A percentile compares a stretch with the other conserved stretches of the same genome.
Evolutionary conservation across 805 yeast genomes (phyloP).

Genomic region (Kazachstania psychrophila): DNA sequence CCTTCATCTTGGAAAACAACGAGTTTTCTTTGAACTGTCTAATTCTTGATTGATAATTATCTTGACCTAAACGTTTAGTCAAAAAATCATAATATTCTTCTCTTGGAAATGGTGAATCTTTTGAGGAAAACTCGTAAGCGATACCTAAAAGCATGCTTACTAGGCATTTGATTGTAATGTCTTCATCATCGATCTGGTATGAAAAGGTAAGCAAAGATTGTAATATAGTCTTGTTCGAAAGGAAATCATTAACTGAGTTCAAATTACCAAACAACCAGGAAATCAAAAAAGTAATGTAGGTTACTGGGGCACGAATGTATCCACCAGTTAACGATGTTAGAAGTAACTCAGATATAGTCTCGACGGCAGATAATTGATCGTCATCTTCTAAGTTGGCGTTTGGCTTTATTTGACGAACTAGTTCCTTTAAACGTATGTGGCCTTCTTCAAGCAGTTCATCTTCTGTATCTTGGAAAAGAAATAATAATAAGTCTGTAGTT

Average conservation of each 20-base stretch:
- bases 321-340: constrained; percentile 49
- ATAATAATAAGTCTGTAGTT: constrained; percentile 55
- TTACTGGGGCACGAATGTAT: constrained; percentile 71
- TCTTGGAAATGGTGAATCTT: constrained; percentile 46
- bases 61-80: constrained; percentile 67
- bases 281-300: constrained; percentile 65
- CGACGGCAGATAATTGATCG: constrained; percentile 63
- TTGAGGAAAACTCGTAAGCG: constrained; percentile 72
- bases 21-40: constrained; percentile 59
- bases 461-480: constrained; percentile 35
- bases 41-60: constrained; percentile 64
- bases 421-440: constrained; percentile 38
- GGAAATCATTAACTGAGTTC: constrained; percentile 64
- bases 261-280: constrained; percentile 73
- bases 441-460: constrained; percentile 37
- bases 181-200: constrained; percentile 42
- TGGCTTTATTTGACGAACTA: constrained; percentile 40
- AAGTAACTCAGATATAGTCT: constrained; percentile 67
- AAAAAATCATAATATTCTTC: constrained; percentile 51
- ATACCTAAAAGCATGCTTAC: constrained; percentile 64
- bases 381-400: constrained; percentile 39
- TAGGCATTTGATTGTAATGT: constrained; percentile 60
- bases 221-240: constrained; percentile 56
- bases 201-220: constrained; percentile 62
- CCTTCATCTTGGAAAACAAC: constrained; percentile 43